Conservation (phyloP, 176 grass and related monocot genomes). For the Poa pratensis region DNA sequence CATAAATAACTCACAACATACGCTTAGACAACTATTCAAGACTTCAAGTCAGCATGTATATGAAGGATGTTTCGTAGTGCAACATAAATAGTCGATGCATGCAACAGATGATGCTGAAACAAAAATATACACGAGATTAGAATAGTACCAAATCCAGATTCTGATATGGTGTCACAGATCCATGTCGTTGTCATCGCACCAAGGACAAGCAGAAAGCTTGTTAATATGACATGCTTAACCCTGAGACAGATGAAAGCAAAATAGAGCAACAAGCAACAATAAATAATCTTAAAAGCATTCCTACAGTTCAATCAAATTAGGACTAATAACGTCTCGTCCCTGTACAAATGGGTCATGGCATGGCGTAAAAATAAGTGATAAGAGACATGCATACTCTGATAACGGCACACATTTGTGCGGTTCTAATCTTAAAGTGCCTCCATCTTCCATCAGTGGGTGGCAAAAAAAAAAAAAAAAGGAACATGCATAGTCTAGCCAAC, state of each 20-base stretch:
- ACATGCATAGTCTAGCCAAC: background rate
- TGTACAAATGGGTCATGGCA: constrained; percentile 9
- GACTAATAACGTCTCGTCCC: background rate
- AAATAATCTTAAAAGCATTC: constrained; percentile 22
- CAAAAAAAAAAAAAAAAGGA: constrained; percentile 11
- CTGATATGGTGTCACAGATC: constrained; percentile 99
- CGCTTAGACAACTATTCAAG: constrained; percentile 4
- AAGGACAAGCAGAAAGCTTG: constrained; percentile 83
- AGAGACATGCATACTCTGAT: background rate
- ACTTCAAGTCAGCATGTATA: constrained; percentile 13
- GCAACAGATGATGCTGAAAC: constrained; percentile 3
- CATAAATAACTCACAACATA: background rate
- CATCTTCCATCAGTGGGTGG: background rate
- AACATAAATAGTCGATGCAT: constrained; percentile 32
- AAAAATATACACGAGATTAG: constrained; percentile 28
- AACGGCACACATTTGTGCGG: background rate
- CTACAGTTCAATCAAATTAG: constrained; percentile 33
- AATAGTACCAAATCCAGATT: constrained; percentile 94
- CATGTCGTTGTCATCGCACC: constrained; percentile 94
- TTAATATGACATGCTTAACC: constrained; percentile 79
- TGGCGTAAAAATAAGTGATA: background rate
- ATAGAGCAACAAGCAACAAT: constrained; percentile 32
- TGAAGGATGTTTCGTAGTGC: constrained; percentile 8
- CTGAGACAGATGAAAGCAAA: constrained; percentile 55
- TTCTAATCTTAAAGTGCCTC: background rate